A percentile compares a stretch with the other conserved stretches of the same genome.
These are phyloP conservation scores for Sapria himalayana DNA, from an alignment of 345 rosid genomes.

Conservation along the genomic window DNA sequence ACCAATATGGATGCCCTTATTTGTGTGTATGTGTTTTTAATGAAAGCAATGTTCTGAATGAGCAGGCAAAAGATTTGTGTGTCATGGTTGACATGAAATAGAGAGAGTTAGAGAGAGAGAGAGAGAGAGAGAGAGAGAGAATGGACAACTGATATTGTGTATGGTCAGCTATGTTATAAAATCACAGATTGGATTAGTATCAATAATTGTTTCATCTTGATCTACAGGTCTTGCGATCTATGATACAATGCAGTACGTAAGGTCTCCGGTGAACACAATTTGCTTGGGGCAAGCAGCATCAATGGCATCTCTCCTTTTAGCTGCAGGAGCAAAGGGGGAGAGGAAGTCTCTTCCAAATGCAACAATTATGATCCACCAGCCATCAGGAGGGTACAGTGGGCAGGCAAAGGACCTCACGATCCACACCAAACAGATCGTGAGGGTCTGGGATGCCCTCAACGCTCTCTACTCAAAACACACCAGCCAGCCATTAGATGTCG, in stretches of 20 bases:
- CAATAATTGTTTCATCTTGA: not conserved
- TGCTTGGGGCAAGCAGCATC: conserved; percentile 99
- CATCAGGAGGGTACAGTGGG: conserved; percentile 93
- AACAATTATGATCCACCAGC: conserved; percentile 92
- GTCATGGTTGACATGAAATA: too few species aligned
- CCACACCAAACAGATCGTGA: conserved; percentile 85
- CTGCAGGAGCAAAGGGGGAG: conserved; percentile 84
- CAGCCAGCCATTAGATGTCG: conserved; percentile 45
- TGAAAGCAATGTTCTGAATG: too few species aligned
- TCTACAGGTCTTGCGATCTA: conserved; percentile 79
- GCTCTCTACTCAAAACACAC: conserved; percentile 58
- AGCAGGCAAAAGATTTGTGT: too few species aligned
- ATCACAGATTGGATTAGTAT: too few species aligned
- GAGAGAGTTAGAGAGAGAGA: too few species aligned
- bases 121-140: too few species aligned
- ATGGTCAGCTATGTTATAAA: too few species aligned
- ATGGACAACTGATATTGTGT: too few species aligned
- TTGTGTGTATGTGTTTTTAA: too few species aligned
- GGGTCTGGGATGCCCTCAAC: conserved; percentile 77
- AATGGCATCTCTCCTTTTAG: conserved; percentile 91
- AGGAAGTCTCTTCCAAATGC: conserved; percentile 84
- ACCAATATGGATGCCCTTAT: too few species aligned
- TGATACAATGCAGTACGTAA: conserved; percentile 90
- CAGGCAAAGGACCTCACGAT: conserved; percentile 91
- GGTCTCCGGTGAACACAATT: conserved; percentile 72